phyloP scores from a whole-genome alignment of 305 asterid species.

The Withania somnifera region DNA sequence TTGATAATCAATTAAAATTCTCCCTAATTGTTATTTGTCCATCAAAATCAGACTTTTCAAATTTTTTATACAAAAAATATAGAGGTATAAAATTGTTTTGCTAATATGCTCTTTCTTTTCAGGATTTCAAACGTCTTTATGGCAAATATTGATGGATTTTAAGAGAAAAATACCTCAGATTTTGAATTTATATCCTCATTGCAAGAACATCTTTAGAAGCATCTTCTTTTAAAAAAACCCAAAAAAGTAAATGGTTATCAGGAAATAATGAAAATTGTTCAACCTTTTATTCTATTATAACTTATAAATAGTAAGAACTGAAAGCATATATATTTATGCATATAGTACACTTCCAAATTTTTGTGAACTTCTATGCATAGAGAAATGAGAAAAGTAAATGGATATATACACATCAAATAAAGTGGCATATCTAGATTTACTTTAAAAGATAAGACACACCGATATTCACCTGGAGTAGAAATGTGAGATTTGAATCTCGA shows the following conservation, averaged over 20 bases:
- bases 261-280: neutral
- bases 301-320: neutral
- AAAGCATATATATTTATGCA: neutral
- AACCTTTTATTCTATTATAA: neutral
- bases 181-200: constrained; percentile 80
- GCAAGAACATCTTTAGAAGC: constrained; percentile 96
- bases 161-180: constrained; percentile 64
- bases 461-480: constrained; percentile 81
- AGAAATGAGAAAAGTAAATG: neutral
- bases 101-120: neutral
- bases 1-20: neutral
- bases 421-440: constrained; percentile 3
- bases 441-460: constrained; percentile 6
- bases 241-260: constrained; percentile 13
- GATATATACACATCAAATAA: neutral
- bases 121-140: neutral
- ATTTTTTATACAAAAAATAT: neutral
- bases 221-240: constrained; percentile 95
- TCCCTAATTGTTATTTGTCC: neutral
- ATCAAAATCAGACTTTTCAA: neutral
- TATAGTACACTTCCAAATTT: neutral
- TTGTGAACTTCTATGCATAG: neutral
- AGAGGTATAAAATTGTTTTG: neutral
- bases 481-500: constrained; percentile 95
- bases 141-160: too few species aligned